Percentiles rank a stretch among this genome's conserved stretches.
Conservation (phyloP, 495 filamentous ascomycete genomes). For the Xylaria cubensis region DNA sequence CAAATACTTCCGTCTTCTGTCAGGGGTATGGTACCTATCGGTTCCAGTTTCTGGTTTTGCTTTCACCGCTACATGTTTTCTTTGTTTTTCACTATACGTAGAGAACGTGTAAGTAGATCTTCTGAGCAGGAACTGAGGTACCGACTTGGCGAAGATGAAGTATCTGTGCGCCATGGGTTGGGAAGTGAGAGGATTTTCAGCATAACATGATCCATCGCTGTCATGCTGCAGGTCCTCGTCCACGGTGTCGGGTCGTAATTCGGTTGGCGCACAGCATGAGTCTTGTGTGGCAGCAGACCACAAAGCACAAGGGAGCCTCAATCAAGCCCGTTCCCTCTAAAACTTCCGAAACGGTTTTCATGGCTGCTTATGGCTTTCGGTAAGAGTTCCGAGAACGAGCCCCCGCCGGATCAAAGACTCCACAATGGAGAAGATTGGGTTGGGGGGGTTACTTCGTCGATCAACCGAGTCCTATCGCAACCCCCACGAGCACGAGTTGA, state of each 20-base stretch:
- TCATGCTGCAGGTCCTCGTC: constrained; percentile 37
- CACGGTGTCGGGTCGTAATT: constrained; percentile 38
- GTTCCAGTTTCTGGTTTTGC: not conserved
- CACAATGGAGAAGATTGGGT: constrained; percentile 22
- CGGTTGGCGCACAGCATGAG: constrained; percentile 42
- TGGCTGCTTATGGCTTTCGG: constrained; percentile 39
- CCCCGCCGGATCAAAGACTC: constrained; percentile 22
- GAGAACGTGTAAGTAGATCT: not conserved
- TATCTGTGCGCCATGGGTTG: not conserved
- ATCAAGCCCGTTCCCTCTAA: constrained; percentile 28
- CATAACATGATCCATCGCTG: constrained; percentile 12
- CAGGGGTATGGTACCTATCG: constrained; percentile 7
- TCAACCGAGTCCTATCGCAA: constrained; percentile 20
- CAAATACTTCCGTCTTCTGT: constrained; percentile 10
- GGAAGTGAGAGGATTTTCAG: constrained; percentile 13
- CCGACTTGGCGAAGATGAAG: constrained; percentile 3
- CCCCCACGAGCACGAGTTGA: not conserved
- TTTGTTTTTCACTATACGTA: not conserved
- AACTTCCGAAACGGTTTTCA: constrained; percentile 29
- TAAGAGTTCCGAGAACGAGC: constrained; percentile 25
- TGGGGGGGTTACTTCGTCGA: constrained; percentile 14
- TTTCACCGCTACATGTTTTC: not conserved
- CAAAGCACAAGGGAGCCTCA: constrained; percentile 27
- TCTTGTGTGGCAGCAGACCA: constrained; percentile 32
- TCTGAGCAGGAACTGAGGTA: not conserved